Conservation (phyloP, 164 flowering plant genomes). For the Aristolochia californica region DNA sequence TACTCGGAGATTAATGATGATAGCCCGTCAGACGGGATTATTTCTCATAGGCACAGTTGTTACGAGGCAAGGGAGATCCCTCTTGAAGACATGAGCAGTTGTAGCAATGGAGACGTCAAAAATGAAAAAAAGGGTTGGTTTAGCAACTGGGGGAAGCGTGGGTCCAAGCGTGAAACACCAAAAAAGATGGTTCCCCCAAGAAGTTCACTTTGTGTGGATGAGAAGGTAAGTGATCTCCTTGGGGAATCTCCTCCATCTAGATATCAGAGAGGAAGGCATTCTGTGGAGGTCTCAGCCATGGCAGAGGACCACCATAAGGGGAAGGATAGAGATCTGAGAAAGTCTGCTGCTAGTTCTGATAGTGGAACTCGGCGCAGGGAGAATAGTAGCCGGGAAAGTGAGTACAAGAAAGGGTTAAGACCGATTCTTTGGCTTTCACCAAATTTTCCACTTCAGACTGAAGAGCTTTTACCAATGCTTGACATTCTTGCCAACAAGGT, state of each 20-base stretch:
- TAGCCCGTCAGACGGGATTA: slow-evolving; percentile 25
- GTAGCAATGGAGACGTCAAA: slow-evolving; percentile 42
- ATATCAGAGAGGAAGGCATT: slow-evolving; percentile 56
- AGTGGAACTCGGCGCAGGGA: slow-evolving; percentile 45
- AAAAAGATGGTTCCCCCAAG: slow-evolving; percentile 56
- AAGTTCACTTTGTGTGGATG: slow-evolving; percentile 67
- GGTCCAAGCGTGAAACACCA: slow-evolving; percentile 34
- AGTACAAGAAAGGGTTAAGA: slow-evolving; percentile 92
- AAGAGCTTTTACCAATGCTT: slow-evolving; percentile 90
- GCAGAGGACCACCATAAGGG: slow-evolving; percentile 48
- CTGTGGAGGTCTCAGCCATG: slow-evolving; percentile 48
- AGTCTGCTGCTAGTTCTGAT: slow-evolving; percentile 35
- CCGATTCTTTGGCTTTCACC: slow-evolving; percentile 97
- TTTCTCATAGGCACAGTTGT: slow-evolving; percentile 67
- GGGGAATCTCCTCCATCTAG: slow-evolving; percentile 62
- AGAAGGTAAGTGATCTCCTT: slow-evolving; percentile 68
- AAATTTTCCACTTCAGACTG: slow-evolving; percentile 69
- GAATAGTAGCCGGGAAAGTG: slow-evolving; percentile 49
- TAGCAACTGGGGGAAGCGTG: slow-evolving; percentile 72
- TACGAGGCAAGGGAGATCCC: slow-evolving; percentile 53
- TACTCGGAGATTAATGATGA: slow-evolving; percentile 34
- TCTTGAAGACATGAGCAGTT: slow-evolving; percentile 39
- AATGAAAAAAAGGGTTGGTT: slow-evolving; percentile 86
- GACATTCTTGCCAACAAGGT: slow-evolving; percentile 97
- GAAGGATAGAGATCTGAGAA: slow-evolving; percentile 28